Conservation (phyloP, 2,329 filamentous ascomycete species). For the Aspergillus spinulosporus region DNA sequence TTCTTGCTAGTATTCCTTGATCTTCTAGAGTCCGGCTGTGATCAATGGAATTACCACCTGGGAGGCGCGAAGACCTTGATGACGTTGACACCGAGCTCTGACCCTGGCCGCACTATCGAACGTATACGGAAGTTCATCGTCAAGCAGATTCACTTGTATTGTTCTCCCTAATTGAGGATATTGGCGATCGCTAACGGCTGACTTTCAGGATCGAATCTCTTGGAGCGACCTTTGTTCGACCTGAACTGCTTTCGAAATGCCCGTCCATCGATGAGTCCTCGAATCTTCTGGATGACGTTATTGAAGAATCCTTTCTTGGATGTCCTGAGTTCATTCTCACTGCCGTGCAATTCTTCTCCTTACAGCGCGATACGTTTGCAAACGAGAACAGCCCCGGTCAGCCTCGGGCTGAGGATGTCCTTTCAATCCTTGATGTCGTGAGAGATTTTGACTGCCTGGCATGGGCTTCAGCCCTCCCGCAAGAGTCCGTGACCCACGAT, state of each 20-base stretch:
- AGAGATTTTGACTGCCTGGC: constrained; percentile 28
- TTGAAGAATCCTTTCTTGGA: constrained; percentile 39
- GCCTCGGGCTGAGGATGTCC: constrained; percentile 17
- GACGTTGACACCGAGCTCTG: constrained; percentile 18
- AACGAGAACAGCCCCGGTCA: constrained; percentile 5
- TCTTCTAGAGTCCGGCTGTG: constrained; percentile 35
- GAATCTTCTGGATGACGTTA: constrained; percentile 25
- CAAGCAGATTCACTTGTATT: constrained; percentile 33
- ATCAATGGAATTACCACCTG: constrained; percentile 37
- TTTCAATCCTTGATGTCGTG: constrained; percentile 22
- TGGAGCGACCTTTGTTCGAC: constrained; percentile 35
- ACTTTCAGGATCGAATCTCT: constrained; percentile 35
- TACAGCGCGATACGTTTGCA: constrained; percentile 27
- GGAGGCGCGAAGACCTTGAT: constrained; percentile 35
- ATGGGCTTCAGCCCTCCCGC: constrained; percentile 28
- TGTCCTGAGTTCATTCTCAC: constrained; percentile 36
- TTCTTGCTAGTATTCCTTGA: constrained; percentile 38
- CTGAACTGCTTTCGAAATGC: constrained; percentile 29
- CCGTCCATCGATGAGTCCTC: constrained; percentile 19
- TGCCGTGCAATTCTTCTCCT: constrained; percentile 30
- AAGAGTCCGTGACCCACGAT: constrained; percentile 18
- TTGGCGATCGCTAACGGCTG: background rate
- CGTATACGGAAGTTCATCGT: constrained; percentile 33
- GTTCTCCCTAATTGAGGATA: no score
- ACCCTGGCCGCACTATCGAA: constrained; percentile 30